Conservation (phyloP, 805 yeast genomes). For the Sugiyamaella valdiviana region DNA sequence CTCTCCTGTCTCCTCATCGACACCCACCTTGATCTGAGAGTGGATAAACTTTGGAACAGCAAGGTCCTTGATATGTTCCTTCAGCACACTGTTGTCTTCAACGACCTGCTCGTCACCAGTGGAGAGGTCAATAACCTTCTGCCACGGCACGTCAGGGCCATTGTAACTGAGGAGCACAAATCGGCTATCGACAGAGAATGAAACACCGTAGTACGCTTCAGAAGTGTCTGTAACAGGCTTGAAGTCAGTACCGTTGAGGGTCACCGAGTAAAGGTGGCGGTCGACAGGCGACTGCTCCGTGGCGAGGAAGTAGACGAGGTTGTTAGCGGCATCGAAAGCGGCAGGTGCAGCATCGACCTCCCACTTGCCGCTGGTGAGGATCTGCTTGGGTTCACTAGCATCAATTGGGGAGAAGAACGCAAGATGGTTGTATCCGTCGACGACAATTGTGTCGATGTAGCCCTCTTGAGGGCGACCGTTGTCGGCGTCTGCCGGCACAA, state of each 20-base stretch:
- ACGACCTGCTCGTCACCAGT: conserved; percentile 29
- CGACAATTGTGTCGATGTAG: conserved; percentile 63
- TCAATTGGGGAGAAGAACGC: conserved; percentile 77
- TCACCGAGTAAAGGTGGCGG: conserved; percentile 71
- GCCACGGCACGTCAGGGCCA: conserved; percentile 80
- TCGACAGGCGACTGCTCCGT: conserved; percentile 76
- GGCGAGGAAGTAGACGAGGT: conserved; percentile 57
- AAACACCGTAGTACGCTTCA: conserved; percentile 60
- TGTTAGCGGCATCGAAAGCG: conserved; percentile 41
- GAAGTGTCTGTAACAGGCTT: conserved; percentile 45
- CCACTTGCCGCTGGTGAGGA: conserved; percentile 77
- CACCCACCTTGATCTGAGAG: conserved; percentile 39
- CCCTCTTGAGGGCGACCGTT: conserved; percentile 50
- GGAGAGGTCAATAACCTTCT: conserved; percentile 57
- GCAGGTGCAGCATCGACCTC: conserved; percentile 78
- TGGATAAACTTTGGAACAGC: conserved; percentile 52
- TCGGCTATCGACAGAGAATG: conserved; percentile 76
- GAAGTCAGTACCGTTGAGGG: conserved; percentile 42
- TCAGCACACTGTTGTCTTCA: conserved; percentile 28
- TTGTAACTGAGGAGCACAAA: conserved; percentile 61
- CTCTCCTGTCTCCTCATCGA: conserved; percentile 38
- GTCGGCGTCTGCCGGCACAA: conserved; percentile 45
- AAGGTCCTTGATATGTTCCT: conserved; percentile 32
- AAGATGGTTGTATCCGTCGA: conserved; percentile 58
- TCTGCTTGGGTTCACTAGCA: conserved; percentile 41